Evolutionary conservation across 805 yeast species (phyloP), one percentile per base, ranked within the genome.

Genomic region (Yarrowia sp.): DNA sequence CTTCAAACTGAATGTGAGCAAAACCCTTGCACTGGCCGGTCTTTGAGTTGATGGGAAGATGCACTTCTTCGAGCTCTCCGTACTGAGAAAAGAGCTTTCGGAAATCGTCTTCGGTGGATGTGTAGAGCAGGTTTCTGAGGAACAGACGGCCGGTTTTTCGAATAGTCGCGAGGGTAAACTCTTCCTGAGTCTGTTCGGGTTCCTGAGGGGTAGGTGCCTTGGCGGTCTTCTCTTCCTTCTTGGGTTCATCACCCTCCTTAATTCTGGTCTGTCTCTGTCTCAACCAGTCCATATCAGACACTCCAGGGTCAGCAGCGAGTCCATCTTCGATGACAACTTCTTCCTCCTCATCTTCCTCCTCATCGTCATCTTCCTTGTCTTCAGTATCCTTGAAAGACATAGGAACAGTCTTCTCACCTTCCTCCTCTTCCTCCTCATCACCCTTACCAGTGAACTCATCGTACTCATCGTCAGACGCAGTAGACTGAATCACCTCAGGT

Each of bases 11-110:
- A 11, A 92, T 81, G 72, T 92, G 92, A 0, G 95, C 97, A 75
- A 91, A 90, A 0, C 99, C 99, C 76, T 95, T 95, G 1, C 97
- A 88, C 70, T 86, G 84, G 10, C 96, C 96, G 0, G 96, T 90
- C 77, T 95, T 84, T 3, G 96, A 87, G 73, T 93, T 98, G 41
- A 92, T 75, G 0, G 99, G 97, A 70, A 95, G 80, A 75, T 95
- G 99, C 1, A 91, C 96, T 76, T 95, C 98, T 68, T 86, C 90
- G 42, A 92, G 74, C 6, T 78, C 77, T 9, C 99, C 99, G 73
- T 77, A 95, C 3, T 79, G 73, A 5, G 80, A 68, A 71, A 95
- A 92, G 28, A 92, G 78, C 1, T 80, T 77, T 36, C 78, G 76
- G 73, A 92, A 88, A 64, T 95, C 98, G 0, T 83, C 84, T 73